These are phyloP conservation scores for Eucalyptus rudis DNA, from an alignment of 345 rosid species.

Conservation along the genomic window DNA sequence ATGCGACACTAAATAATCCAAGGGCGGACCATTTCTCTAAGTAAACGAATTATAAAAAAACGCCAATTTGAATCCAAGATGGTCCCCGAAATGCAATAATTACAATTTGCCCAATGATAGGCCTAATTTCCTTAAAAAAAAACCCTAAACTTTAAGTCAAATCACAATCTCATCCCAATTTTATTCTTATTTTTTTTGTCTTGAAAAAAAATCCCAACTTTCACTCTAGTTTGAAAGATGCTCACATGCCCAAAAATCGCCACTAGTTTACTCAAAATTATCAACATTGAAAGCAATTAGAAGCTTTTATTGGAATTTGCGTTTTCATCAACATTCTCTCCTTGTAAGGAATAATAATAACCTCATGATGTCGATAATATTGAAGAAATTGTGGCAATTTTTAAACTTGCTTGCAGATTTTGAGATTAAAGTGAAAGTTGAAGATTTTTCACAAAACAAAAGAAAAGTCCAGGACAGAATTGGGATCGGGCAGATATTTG, in stretches of 20 bases:
- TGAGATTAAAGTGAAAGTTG: background rate
- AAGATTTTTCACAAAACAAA: background rate
- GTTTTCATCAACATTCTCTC: background rate
- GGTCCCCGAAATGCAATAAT: background rate
- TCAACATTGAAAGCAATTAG: no score
- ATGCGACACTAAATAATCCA: background rate
- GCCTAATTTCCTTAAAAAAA: background rate
- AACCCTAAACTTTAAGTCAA: background rate
- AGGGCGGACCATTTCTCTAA: background rate
- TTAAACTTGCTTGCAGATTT: accelerated
- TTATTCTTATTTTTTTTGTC: background rate
- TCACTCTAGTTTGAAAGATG: background rate
- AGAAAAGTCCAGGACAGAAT: background rate
- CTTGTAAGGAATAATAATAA: no score
- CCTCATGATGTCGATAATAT: no score
- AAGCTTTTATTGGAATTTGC: no score
- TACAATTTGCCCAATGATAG: background rate
- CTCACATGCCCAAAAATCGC: background rate
- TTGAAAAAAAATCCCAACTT: background rate
- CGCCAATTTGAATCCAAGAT: background rate
- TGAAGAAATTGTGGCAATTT: no score
- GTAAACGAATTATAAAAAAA: background rate
- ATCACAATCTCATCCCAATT: background rate
- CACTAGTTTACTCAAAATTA: background rate
- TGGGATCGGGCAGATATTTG: no score